Base-by-base conservation (phyloP, 2,329 filamentous ascomycete genomes). In the Colletotrichum nymphaeae region DNA sequence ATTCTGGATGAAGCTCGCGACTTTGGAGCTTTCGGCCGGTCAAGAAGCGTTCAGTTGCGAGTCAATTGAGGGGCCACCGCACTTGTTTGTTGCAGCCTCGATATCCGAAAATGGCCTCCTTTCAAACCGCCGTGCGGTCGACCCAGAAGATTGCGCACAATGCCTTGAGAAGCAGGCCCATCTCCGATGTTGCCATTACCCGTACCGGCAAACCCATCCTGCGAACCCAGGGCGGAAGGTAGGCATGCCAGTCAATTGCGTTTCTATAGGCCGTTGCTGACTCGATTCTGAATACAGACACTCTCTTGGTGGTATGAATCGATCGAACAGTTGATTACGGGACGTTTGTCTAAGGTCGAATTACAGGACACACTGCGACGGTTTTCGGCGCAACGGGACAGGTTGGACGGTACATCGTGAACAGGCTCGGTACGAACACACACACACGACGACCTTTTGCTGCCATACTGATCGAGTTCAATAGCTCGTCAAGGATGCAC, bases 371-470 rank as follows among this genome's bases (percentile, higher is more conserved):
- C 86, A 98, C 95, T 75, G 96, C 94, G 75, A 99, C 97, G 72
- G 96, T 99, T 79, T 99, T 99, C 86, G 97, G 97, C 85, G 97
- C 97, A 80, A 98, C 95, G 75, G 97, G 97, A 76, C 96, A 97
- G 83, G 87, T 99, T 69, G 97, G 97, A 81, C 92, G 97, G 82
- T 99, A 99, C 84, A 97, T 99, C 81, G 97, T 99, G 81, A 98
- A 98, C 86, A 91, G 95, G 83, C 89, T 99, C 81, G 95, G 95
- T 89, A 82, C 76, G 84, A 74, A 59, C 57, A 53, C 59, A 42
- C 63, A 69, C 76, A 77, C 75, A 77, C 80, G 67, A 80, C 76
- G 58, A 53, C 14, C 22, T 7, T 19, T 8, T 12, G 16, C n/a
- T 19, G n/a, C 58, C 37, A 32, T 52, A 32, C 59, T 53, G 66